Evolutionary conservation across 2,329 filamentous ascomycete species (phyloP), one percentile per base, ranked within the genome.

Genomic region (Colletotrichum paranaense): DNA sequence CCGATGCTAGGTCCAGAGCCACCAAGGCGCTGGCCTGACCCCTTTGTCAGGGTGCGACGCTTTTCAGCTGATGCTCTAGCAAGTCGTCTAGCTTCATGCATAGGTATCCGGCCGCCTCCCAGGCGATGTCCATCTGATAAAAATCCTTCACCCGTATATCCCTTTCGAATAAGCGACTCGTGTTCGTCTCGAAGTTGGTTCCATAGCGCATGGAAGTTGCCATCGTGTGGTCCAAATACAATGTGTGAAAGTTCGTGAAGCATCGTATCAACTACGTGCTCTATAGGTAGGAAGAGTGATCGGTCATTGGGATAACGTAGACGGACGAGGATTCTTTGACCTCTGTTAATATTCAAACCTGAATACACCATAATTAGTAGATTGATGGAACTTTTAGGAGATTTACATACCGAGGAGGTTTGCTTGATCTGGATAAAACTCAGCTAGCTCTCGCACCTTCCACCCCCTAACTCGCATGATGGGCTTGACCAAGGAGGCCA

Each of bases 171-270:
- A 7, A 98, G 88, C 2, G 91, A 90, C 78, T 95, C 90, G 78
- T 96, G 92, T 82, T 98, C 95, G 71, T 96, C 94, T 24, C 96
- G 91, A 5, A 98, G 89, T 79, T 97, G 93, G 77, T 98, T 92
- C 94, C 95, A 98, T 5, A 98, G 86, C 0, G 92, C 92, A 77
- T 98, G 91, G 79, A 98, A 98, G 46, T 93, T 89, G 59, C 87
- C 88, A 79, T 98, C 91, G 81, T 98, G 96, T 1, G 94, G 94
- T 0, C 94, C 95, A 81, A 93, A 91, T 12, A 95, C 89, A 76
- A 93, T 98, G 79, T 98, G 96, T n/a, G 91, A 92, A 3, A 98
- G 89, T 86, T 98, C 96, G 80, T 98, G 96, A 24, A 98, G 90
- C 91, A 98, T 93, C 0, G 96, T 98, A 81, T 98, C 95, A 56